A percentile compares a stretch with the other conserved stretches of the same genome.
phyloP scores from a whole-genome alignment of 805 yeast genomes.

The Candida qinlingensis region DNA sequence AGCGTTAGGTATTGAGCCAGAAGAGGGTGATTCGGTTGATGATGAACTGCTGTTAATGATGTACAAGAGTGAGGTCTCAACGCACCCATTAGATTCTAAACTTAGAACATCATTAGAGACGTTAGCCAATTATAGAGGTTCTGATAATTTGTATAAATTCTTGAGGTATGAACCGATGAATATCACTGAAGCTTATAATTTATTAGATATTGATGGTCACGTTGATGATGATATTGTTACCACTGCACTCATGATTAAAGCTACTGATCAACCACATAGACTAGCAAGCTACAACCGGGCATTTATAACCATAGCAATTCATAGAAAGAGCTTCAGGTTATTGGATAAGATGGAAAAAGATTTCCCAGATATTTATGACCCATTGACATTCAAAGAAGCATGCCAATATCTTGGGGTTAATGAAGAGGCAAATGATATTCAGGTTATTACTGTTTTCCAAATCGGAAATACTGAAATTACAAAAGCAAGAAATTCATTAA shows the following conservation, averaged over 20 bases:
- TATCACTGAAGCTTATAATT: conserved; percentile 44
- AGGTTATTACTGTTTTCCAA: conserved; percentile 48
- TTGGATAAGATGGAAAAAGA: conserved; percentile 45
- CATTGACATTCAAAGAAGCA: conserved; percentile 36
- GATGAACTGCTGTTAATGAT: conserved; percentile 29
- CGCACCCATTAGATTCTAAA: conserved; percentile 16
- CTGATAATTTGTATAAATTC: conserved; percentile 30
- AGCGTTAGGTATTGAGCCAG: conserved; percentile 30
- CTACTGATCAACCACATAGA: conserved; percentile 45
- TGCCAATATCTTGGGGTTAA: conserved; percentile 44
- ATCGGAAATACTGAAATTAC: conserved; percentile 45
- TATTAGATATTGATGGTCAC: conserved; percentile 43
- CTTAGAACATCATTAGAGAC: conserved; percentile 36
- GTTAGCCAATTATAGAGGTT: conserved; percentile 35
- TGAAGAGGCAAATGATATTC: conserved; percentile 49
- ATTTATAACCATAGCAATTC: conserved; percentile 54
- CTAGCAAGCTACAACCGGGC: conserved; percentile 45
- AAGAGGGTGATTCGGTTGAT: conserved; percentile 16
- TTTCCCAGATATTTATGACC: conserved; percentile 26
- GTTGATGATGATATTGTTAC: conserved; percentile 68
- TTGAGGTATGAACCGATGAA: conserved; percentile 44
- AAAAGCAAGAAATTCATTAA: conserved; percentile 51
- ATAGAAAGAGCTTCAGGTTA: conserved; percentile 51
- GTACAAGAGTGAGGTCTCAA: conserved; percentile 27
- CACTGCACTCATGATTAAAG: conserved; percentile 66